Conservation (phyloP, 2,329 filamentous ascomycete species). For the Colletotrichum tropicale region DNA sequence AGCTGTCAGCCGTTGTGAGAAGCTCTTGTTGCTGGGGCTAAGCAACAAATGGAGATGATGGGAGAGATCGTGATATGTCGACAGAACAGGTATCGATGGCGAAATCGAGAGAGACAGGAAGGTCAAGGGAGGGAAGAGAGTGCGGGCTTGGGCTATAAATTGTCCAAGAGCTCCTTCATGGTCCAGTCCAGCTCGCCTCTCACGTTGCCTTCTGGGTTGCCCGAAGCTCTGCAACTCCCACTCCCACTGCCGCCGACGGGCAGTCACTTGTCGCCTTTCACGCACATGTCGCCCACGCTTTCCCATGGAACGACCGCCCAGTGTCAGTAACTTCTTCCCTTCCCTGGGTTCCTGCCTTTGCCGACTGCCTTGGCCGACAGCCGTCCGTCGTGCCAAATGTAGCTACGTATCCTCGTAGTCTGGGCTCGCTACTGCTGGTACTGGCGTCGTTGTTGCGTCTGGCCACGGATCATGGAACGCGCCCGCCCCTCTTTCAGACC, state of each 20-base stretch:
- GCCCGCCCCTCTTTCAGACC: slow-evolving; percentile 8
- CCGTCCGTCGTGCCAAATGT: background rate
- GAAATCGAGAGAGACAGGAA: slow-evolving; percentile 5
- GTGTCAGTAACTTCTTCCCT: background rate
- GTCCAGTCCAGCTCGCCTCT: background rate
- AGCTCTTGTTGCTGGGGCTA: slow-evolving; percentile 14
- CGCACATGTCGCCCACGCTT: background rate
- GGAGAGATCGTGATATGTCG: slow-evolving; percentile 10
- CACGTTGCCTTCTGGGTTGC: background rate
- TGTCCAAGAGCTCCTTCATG: slow-evolving; percentile 6
- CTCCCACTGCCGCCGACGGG: background rate
- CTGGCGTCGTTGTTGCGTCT: background rate
- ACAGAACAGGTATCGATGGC: slow-evolving; percentile 19
- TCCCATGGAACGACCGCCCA: background rate
- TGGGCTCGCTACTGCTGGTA: background rate
- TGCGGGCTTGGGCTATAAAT: slow-evolving; percentile 17
- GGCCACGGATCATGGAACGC: slow-evolving; percentile 5
- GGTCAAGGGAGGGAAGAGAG: background rate
- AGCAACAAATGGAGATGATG: slow-evolving; percentile 9
- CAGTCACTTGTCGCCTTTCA: background rate
- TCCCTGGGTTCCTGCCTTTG: background rate
- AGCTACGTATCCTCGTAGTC: slow-evolving; percentile 4
- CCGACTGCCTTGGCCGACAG: slow-evolving; percentile 20
- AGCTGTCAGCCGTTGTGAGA: slow-evolving; percentile 7
- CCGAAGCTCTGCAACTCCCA: slow-evolving; percentile 20